Evolutionary conservation across 768 basidiomycete genomes (phyloP).

Genomic region (Leccinum imitatum): DNA sequence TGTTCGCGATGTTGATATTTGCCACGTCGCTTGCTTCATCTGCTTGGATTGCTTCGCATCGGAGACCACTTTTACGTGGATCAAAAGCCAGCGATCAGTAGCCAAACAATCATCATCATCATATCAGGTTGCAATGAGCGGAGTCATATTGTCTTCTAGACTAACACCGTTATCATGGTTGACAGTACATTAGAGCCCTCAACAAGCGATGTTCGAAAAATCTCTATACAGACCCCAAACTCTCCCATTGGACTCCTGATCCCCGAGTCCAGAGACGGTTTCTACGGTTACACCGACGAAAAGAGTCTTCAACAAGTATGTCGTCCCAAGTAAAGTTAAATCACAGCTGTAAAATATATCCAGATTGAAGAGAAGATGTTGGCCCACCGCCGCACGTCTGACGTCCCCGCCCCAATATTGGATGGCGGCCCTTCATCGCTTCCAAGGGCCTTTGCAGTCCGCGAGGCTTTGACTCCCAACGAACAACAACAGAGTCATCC

Average conservation of each 20-base stretch:
- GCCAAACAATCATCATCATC: slow-evolving; percentile 17
- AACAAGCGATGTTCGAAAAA: slow-evolving; percentile 2
- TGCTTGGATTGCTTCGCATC: not conserved
- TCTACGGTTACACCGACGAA: slow-evolving; percentile 80
- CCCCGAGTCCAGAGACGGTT: slow-evolving; percentile 63
- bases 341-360: slow-evolving; percentile 2
- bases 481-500: slow-evolving; percentile 22
- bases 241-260: slow-evolving; percentile 33
- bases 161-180: slow-evolving; percentile 19
- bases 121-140: slow-evolving; percentile 3
- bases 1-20: not conserved
- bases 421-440: slow-evolving; percentile 32
- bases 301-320: slow-evolving; percentile 71
- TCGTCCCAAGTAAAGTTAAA: slow-evolving; percentile 13
- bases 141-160: not conserved
- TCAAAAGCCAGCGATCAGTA: not conserved
- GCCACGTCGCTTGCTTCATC: not conserved
- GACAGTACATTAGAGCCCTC: slow-evolving; percentile 1
- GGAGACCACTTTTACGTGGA: not conserved
- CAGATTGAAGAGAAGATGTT: slow-evolving; percentile 76
- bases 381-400: slow-evolving; percentile 65
- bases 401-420: slow-evolving; percentile 34
- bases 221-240: not conserved
- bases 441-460: slow-evolving; percentile 39
- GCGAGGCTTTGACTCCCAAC: slow-evolving; percentile 25